Evolutionary conservation across 495 filamentous ascomycete genomes (phyloP).

Genomic region (Terfezia boudieri): DNA sequence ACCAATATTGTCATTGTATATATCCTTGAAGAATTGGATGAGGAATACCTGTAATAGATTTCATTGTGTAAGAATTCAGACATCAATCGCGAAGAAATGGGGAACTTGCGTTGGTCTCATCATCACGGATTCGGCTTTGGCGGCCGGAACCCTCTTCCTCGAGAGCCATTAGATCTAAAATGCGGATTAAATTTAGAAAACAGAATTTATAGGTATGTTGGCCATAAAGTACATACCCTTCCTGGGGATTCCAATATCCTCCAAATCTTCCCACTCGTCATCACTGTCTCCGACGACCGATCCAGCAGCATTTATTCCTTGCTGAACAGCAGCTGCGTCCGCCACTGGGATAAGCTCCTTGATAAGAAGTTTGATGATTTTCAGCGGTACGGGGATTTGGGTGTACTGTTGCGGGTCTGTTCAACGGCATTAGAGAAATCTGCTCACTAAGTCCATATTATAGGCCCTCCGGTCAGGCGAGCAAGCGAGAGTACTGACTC

Average conservation of each 20-base stretch:
- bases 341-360: constrained; percentile 59
- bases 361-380: constrained; percentile 88
- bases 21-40: constrained; percentile 54
- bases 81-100: neutral
- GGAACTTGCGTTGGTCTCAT: constrained; percentile 39
- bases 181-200: constrained; percentile 1
- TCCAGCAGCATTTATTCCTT: constrained; percentile 30
- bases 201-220: neutral
- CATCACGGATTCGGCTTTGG: constrained; percentile 50
- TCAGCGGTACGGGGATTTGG: constrained; percentile 65
- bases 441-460: neutral
- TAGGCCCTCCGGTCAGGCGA: neutral
- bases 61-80: neutral
- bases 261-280: constrained; percentile 78
- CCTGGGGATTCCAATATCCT: constrained; percentile 44
- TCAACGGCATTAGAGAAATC: neutral
- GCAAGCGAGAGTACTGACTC: constrained; percentile 24
- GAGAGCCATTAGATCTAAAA: constrained; percentile 51
- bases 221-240: constrained; percentile 6
- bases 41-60: constrained; percentile 40
- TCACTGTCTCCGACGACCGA: constrained; percentile 39
- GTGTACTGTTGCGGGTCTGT: constrained; percentile 74
- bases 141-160: constrained; percentile 34
- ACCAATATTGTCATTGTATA: constrained; percentile 39
- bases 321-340: constrained; percentile 30